These are phyloP conservation scores for Trichosanthes cucumerina DNA, from an alignment of 306 rosid species.

Conservation along the genomic window DNA sequence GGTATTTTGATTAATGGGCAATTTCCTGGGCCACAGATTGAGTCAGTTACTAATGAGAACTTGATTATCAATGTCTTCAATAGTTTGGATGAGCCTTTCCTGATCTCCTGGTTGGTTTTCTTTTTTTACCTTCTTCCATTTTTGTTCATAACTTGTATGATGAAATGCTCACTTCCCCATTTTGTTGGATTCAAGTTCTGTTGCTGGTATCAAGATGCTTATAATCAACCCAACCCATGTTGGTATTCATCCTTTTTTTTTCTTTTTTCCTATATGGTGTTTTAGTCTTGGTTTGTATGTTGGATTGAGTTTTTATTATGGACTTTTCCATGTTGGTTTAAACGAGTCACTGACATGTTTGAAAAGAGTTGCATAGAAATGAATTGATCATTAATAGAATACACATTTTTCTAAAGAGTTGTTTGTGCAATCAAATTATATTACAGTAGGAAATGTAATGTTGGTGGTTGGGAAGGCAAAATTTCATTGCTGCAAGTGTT, in stretches of 20 bases:
- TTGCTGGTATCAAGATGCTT: not conserved
- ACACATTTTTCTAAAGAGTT: not conserved
- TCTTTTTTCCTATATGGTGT: not conserved
- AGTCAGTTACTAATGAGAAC: constrained; percentile 73
- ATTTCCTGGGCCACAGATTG: constrained; percentile 86
- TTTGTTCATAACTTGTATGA: not conserved
- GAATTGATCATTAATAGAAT: constrained; percentile 7
- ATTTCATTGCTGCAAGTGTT: not conserved
- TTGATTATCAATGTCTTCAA: constrained; percentile 67
- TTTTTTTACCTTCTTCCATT: not conserved
- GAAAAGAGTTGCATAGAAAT: not conserved
- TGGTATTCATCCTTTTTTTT: not conserved
- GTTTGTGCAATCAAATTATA: not conserved
- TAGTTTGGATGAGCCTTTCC: constrained; percentile 79
- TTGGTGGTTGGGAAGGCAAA: constrained; percentile 1
- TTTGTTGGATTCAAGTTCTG: not conserved
- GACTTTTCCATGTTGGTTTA: not conserved
- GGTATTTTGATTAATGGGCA: constrained; percentile 85
- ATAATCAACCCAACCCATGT: not conserved
- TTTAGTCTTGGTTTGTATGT: not conserved
- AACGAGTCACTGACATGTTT: not conserved
- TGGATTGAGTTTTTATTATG: not conserved
- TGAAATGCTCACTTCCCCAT: not conserved
- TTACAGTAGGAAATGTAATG: not conserved
- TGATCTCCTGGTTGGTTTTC: constrained; percentile 58